These are phyloP conservation scores for Cyberlindnera mrakii DNA, from an alignment of 805 yeast genomes.

Conservation along the genomic window DNA sequence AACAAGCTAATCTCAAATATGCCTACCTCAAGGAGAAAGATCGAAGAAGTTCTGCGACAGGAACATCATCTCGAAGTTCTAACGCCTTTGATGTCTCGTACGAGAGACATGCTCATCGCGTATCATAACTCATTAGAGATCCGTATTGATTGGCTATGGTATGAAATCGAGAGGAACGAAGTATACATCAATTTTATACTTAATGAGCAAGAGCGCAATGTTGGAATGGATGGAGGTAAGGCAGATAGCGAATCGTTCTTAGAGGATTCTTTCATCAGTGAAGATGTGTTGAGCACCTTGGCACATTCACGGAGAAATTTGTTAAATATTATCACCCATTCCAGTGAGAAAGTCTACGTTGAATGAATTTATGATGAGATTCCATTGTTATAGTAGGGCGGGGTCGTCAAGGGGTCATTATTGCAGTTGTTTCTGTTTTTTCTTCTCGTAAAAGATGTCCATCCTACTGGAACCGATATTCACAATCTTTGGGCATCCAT, in stretches of 20 bases:
- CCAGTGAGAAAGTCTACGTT: not conserved
- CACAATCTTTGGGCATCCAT: slow-evolving; percentile 85
- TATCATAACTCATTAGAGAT: slow-evolving; percentile 44
- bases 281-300: slow-evolving; percentile 1
- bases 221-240: slow-evolving; percentile 2
- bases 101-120: slow-evolving; percentile 41
- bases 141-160: slow-evolving; percentile 51
- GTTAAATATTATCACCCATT: slow-evolving; percentile 6
- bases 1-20: slow-evolving; percentile 29
- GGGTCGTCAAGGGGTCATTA: not conserved
- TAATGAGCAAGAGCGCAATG: slow-evolving; percentile 5
- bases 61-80: slow-evolving; percentile 36
- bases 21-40: slow-evolving; percentile 28
- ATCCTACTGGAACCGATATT: slow-evolving; percentile 75
- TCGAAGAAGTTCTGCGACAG: slow-evolving; percentile 31
- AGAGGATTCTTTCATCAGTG: slow-evolving; percentile 22
- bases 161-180: slow-evolving; percentile 41
- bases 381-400: not conserved
- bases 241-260: slow-evolving; percentile 16
- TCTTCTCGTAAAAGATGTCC: slow-evolving; percentile 58
- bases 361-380: not conserved
- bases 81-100: slow-evolving; percentile 50
- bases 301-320: slow-evolving; percentile 1
- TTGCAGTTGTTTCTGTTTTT: slow-evolving; percentile 26
- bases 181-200: slow-evolving; percentile 33